Evolutionary conservation across 2,329 filamentous ascomycete genomes (phyloP).

Genomic region (Xylaria sp.): DNA sequence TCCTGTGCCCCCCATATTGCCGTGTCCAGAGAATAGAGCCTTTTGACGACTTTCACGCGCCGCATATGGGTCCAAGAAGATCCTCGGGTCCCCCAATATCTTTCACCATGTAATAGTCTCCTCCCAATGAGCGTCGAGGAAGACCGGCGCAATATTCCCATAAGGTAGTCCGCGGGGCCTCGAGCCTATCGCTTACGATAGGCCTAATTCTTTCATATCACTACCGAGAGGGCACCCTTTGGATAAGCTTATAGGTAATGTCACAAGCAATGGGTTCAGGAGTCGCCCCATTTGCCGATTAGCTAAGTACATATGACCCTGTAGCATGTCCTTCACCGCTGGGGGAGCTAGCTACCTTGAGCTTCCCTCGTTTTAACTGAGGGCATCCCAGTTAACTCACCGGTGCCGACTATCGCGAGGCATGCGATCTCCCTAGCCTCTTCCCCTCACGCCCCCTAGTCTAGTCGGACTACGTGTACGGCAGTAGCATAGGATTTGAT

Average conservation of each 20-base stretch:
- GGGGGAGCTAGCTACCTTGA: conserved; percentile 10
- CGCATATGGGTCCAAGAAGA: conserved; percentile 22
- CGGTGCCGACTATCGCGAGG: conserved; percentile 16
- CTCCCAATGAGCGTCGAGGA: conserved; percentile 28
- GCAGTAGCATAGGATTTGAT: neutral
- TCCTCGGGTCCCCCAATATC: conserved; percentile 18
- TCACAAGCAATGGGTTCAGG: conserved; percentile 18
- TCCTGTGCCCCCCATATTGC: conserved; percentile 17
- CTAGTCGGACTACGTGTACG: conserved; percentile 6
- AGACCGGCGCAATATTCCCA: conserved; percentile 23
- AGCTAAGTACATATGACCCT: conserved; percentile 27
- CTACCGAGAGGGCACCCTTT: conserved; percentile 30
- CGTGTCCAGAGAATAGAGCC: conserved; percentile 18
- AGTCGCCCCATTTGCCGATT: conserved; percentile 31
- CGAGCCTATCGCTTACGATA: conserved; percentile 30
- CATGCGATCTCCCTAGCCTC: neutral
- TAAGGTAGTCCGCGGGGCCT: conserved; percentile 19
- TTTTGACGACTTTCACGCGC: conserved; percentile 21
- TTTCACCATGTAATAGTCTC: conserved; percentile 20
- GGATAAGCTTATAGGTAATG: conserved; percentile 30
- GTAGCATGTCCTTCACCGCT: conserved; percentile 18
- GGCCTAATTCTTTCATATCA: conserved; percentile 17
- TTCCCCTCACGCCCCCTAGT: neutral
- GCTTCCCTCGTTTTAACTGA: conserved; percentile 17
- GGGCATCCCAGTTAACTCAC: neutral